Base-by-base conservation (phyloP, 805 yeast species). In the Geotrichum ghanense region DNA sequence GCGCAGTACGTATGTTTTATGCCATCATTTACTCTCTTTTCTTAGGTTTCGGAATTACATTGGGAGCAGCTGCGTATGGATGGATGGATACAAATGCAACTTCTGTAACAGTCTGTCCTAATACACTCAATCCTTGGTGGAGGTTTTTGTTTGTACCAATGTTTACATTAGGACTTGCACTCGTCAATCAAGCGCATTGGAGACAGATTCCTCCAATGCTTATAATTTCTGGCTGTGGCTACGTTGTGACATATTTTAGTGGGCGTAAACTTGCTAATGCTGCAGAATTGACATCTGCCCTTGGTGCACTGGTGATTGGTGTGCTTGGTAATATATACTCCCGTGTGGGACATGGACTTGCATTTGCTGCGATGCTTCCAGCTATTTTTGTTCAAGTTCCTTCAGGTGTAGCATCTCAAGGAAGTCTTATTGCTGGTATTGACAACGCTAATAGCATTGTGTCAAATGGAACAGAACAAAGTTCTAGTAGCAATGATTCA, bases 301-400 rank as follows among this genome's bases (percentile, higher is more conserved):
- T 90, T 47, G 95, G 95, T 21, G 94, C 96, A 0, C 87, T 90
- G 58, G 80, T 85, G 19, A 82, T 90, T 56, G 97, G 97, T 2
- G 69, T 90, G 19, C 62, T 86, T 58, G 95, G 95, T 40, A 90
- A 90, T 59, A 66, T 86, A 45, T 90, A 90, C 63, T 85, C 95
- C 0, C 75, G 97, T 58, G 60, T 89, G 10, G 81, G 89, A 56
- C 85, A 82, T 60, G 95, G 95, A 1, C 76, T 90, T 68, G 96
- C 97, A 0, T 95, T 89, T 22, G 82, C 95, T 22, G 92, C 95
- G 4, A 90, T 90, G 95, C 65, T 90, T 46, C 97, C 97, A 0
- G 97, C 90, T 0, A 86, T 90, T 42, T 89, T 90, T 59, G 95
- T 87, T 2, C 94, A 84, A 62, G 97, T 90, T 41, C 97, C 97